phyloP scores from a whole-genome alignment of 164 flowering plant species.

The Hamamelis virginiana region DNA sequence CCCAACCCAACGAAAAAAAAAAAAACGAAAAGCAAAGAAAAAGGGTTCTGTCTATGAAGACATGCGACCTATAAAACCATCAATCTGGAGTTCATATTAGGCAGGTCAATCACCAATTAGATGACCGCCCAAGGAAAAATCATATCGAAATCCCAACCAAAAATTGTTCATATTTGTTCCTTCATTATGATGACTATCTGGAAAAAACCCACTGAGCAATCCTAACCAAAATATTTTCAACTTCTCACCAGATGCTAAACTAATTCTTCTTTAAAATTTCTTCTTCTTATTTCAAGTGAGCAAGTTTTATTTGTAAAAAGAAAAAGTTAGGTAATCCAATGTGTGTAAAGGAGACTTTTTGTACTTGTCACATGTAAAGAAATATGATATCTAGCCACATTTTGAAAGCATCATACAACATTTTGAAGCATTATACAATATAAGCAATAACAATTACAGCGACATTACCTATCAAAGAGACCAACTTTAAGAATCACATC shows the following conservation, averaged over 20 bases:
- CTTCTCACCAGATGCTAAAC: not conserved
- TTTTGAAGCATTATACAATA: not conserved
- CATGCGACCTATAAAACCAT: too few relatives aligned
- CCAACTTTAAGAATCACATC: constrained; percentile 91
- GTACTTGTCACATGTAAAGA: constrained; percentile 3
- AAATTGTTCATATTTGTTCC: not conserved
- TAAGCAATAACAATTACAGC: not conserved
- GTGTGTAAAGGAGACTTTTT: not conserved
- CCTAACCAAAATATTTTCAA: not conserved
- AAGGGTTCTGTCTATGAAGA: too few relatives aligned
- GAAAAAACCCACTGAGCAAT: too few relatives aligned
- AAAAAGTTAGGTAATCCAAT: too few relatives aligned
- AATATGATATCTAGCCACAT: not conserved
- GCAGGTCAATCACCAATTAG: too few relatives aligned
- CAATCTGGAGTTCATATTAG: too few relatives aligned
- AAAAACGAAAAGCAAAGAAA: too few relatives aligned
- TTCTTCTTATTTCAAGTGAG: not conserved
- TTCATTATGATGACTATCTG: too few relatives aligned
- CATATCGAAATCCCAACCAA: not conserved
- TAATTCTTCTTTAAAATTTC: not conserved
- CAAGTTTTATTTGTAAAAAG: not conserved
- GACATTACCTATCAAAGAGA: constrained; percentile 74
- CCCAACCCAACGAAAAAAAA: too few relatives aligned
- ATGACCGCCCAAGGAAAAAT: too few relatives aligned
- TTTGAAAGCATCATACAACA: too few relatives aligned